Evolutionary conservation across 768 basidiomycete species (phyloP).

Genomic region (Kockovaella imperatae): DNA sequence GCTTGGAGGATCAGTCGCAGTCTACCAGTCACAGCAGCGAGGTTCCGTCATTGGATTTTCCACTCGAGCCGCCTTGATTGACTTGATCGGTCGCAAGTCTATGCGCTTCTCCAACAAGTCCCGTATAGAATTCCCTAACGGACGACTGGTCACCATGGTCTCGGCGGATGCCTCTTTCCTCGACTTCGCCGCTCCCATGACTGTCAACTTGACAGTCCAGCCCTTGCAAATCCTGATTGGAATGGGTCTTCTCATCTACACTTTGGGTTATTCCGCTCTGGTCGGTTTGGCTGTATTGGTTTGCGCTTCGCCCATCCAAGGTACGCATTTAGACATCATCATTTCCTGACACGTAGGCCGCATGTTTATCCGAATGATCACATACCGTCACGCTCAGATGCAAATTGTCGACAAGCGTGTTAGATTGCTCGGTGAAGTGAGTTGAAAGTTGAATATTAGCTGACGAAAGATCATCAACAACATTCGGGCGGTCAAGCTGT

Average conservation of each 20-base stretch:
- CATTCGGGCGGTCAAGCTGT: constrained; percentile 60
- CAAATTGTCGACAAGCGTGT: constrained; percentile 63
- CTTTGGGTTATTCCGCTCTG: constrained; percentile 64
- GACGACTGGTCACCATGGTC: constrained; percentile 64
- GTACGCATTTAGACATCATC: constrained; percentile 52
- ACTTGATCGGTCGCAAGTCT: constrained; percentile 40
- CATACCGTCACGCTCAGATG: constrained; percentile 43
- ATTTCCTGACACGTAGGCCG: constrained; percentile 5
- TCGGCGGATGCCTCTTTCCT: constrained; percentile 56
- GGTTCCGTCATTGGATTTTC: constrained; percentile 13
- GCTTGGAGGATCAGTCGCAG: constrained; percentile 6
- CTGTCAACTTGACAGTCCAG: background rate
- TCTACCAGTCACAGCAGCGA: constrained; percentile 11
- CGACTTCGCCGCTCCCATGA: constrained; percentile 3
- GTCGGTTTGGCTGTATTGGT: constrained; percentile 51
- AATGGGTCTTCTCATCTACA: constrained; percentile 57
- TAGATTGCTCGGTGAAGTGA: constrained; percentile 58
- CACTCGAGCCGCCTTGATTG: constrained; percentile 13
- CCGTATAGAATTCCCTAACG: constrained; percentile 55
- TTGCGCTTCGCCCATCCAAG: constrained; percentile 57
- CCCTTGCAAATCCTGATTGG: constrained; percentile 52
- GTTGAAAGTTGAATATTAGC: background rate
- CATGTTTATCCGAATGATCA: constrained; percentile 26
- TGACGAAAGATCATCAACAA: constrained; percentile 55
- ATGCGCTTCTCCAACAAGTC: constrained; percentile 58